Evolutionary conservation across 2,329 filamentous ascomycete genomes (phyloP), one percentile per base, ranked within the genome.

Genomic region (Paracoccidioides brasiliensis): DNA sequence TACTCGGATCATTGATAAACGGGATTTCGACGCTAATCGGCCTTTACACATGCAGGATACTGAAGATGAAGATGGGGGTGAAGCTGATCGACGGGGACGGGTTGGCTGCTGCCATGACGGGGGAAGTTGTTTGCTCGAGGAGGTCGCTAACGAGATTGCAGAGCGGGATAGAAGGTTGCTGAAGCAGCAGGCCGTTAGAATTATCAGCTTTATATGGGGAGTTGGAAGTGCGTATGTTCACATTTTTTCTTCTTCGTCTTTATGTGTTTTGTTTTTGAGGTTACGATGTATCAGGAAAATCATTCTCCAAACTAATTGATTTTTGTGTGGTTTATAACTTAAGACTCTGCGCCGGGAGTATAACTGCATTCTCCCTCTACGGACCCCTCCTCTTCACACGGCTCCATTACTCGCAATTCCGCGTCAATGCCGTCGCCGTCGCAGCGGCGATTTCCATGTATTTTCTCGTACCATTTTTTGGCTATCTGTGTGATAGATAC

Each of bases 361-460:
- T 97, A 65, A 90, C 89, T 52, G 87, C 90, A 51, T 98, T 93
- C 75, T 95, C 90, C 40, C 82, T 98, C 37, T 98, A 97, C 69
- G 93, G 87, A 7, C 90, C 88, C 62, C 78, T 94, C 50, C 89
- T 98, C 73, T 88, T 95, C 69, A 85, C 85, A 55, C 83, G 84
- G 46, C 78, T 98, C 53, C 85, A 83, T 66, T 98, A 97, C 72
- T 85, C 84, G 3, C 93, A 98, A 72, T 80, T 93, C 59, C 88
- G 93, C 69, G 89, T 98, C 71, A 97, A 97, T 70, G 82, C 85
- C 35, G 83, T 96, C 48, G 86, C 88, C 58, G 94, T 94, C 63
- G 84, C 86, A 14, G 89, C 89, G 55, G 91, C 90, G 67, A 75
- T 97, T 42, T 85, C 88, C 41, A 84, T 95, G 74, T 98, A 98